Conservation (phyloP, 495 filamentous ascomycete species). For the Trypethelium eluteriae region DNA sequence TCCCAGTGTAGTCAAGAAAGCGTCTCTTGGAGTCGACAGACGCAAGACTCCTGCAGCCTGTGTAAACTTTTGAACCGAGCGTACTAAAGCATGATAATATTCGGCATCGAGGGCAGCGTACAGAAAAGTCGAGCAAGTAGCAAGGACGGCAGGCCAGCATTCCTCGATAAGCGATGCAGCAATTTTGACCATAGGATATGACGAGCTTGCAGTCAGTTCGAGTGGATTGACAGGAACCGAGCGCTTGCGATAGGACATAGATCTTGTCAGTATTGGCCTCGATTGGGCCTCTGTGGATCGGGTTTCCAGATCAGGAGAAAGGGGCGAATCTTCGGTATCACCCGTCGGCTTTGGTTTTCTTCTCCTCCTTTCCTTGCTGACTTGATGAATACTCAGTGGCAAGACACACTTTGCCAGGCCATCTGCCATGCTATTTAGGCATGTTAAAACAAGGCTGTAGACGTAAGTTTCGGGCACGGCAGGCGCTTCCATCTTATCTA, state of each 20-base stretch:
- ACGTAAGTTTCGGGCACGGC: conserved; percentile 83
- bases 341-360: conserved; percentile 20
- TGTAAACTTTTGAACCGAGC: conserved; percentile 89
- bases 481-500: conserved; percentile 86
- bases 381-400: conserved; percentile 70
- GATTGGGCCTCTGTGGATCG: neutral
- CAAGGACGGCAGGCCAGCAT: conserved; percentile 93
- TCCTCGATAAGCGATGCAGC: conserved; percentile 76
- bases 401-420: conserved; percentile 87
- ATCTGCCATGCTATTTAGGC: conserved; percentile 81
- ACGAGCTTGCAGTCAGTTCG: conserved; percentile 58
- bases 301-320: neutral
- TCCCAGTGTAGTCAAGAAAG: conserved; percentile 85
- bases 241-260: conserved; percentile 42
- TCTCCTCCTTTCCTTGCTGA: conserved; percentile 44
- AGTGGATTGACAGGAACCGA: conserved; percentile 71
- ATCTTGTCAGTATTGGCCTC: conserved; percentile 17
- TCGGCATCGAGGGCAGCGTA: conserved; percentile 89
- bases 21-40: conserved; percentile 79
- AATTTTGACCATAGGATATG: conserved; percentile 60
- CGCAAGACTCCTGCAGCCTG: conserved; percentile 87
- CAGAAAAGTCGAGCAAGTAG: conserved; percentile 88
- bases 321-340: neutral
- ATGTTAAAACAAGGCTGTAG: conserved; percentile 80
- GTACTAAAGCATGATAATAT: conserved; percentile 86